Base-by-base conservation (phyloP, 441 rosid genomes). In the Jatropha podagrica region DNA sequence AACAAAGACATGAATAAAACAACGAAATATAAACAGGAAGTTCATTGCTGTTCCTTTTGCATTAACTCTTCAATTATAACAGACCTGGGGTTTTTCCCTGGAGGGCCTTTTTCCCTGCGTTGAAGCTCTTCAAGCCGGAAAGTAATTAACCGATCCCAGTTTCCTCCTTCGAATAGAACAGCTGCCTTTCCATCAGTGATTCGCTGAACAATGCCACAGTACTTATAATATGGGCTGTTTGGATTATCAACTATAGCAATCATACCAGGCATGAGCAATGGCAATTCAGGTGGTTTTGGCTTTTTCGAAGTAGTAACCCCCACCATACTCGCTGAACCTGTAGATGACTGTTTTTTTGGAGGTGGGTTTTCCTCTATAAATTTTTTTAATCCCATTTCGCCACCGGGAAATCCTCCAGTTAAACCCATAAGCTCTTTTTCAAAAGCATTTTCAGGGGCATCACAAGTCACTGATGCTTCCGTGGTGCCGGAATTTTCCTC, bases 361-460 rank as follows among this genome's bases (percentile, higher is more conserved):
- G 97, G 93, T 1, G 91, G 98, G 79, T 91, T 93, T 76, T 89
- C 84, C 74, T 89, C 87, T 0, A 93, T 80, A 87, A 95, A 95
- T 69, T 82, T 84, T 68, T 68, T 3, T 79, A 92, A 80, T 4
- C 97, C 97, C 82, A 74, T 89, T 77, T 88, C 95, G 0, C 93
- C 92, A 12, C 98, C 98, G 0, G 97, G 97, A 66, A 92, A 92
- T 20, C 98, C 98, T 26, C 96, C 98, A 0, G 96, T 93, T 61
- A 95, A 80, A n/a, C 98, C 98, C 95, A 93, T 87, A 83, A 95
- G 59, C 79, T 91, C 97, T 83, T 92, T 95, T 3, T 84, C 97
- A 14, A 93, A 95, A 68, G 78, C 96, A 18, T 85, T 77, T 73
- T 93, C 95, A 0, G 91, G 88, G 41, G 87, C 84, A 54, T 41